Base-by-base conservation (phyloP, 2,329 filamentous ascomycete genomes). In the Fusarium ambrosium region DNA sequence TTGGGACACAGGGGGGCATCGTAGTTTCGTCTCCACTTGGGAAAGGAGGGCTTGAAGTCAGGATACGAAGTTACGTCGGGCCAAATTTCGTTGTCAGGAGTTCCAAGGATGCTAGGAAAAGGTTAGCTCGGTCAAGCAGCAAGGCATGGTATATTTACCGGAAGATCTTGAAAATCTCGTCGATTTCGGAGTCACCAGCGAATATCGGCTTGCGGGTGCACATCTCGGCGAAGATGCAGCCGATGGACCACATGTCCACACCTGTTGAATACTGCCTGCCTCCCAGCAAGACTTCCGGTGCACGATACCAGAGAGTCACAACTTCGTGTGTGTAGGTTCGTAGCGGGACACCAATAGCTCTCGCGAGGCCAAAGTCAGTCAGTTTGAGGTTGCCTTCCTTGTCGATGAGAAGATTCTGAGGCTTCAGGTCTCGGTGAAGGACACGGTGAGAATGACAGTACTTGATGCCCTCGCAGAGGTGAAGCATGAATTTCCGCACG, bases 161-260 rank as follows among this genome's bases (percentile, higher is more conserved):
- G 91, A 98, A 98, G 81, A 86, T 85, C 58, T 83, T 85, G 77
- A 85, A 85, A 69, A 85, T 85, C 74, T 85, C 83, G 66, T 85
- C 84, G 77, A 85, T 85, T 36, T 85, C 84, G 92, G 94, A 97
- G 81, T 98, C 95, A 61, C 95, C 95, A 16, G 95, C 95, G 87
- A 98, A 98, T 41, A 98, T 87, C 3, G 95, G 95, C 85, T 97
- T 97, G 80, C 94, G 91, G 1, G 95, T 98, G 84, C 94, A 97
- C 95, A 98, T 98, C 84, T 98, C 95, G 14, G 95, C 95, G 81
- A 98, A 97, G 83, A 98, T 98, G 82, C 95, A 97, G 70, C 95
- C 95, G 55, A 95, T 92, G 36, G 94, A 97, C 95, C 95, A 98
- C 94, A 98, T 98, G 81, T 98, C 95, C 37, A 98, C 94, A 63